Evolutionary conservation across 345 rosid genomes (phyloP).

Genomic region (Rhodomyrtus tomentosa): DNA sequence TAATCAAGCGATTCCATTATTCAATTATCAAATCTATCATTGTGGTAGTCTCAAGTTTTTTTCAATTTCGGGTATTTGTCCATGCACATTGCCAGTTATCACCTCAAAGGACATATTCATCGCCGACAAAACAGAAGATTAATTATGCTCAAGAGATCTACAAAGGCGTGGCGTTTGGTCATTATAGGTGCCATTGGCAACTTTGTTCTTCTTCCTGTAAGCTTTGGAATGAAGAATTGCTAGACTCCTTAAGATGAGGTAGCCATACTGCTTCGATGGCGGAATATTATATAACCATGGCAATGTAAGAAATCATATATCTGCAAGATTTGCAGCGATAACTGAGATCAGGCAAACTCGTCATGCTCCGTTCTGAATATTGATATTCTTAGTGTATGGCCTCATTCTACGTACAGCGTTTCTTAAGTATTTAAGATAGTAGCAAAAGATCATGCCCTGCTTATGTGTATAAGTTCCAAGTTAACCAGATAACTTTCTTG

Average conservation of each 20-base stretch:
- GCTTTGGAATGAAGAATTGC: background rate
- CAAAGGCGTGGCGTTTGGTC: no score
- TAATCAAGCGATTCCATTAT: no score
- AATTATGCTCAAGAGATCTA: no score
- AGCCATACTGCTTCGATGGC: background rate
- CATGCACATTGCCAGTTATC: no score
- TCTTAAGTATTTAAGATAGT: background rate
- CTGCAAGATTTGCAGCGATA: background rate
- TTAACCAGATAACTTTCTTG: background rate
- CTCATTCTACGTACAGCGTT: background rate
- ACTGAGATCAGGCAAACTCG: background rate
- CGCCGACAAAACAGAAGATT: no score
- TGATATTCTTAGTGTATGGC: background rate
- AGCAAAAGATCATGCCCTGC: background rate
- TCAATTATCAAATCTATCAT: no score
- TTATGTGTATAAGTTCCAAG: background rate
- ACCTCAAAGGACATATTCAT: no score
- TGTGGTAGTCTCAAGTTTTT: no score
- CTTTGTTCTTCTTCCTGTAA: background rate
- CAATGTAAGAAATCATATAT: background rate
- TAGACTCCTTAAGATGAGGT: background rate
- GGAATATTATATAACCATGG: background rate
- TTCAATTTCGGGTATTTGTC: no score
- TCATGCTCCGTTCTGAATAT: background rate
- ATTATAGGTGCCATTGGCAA: background rate